These are phyloP conservation scores for Kregervanrija fluxuum DNA, from an alignment of 805 yeast species.

Conservation along the genomic window DNA sequence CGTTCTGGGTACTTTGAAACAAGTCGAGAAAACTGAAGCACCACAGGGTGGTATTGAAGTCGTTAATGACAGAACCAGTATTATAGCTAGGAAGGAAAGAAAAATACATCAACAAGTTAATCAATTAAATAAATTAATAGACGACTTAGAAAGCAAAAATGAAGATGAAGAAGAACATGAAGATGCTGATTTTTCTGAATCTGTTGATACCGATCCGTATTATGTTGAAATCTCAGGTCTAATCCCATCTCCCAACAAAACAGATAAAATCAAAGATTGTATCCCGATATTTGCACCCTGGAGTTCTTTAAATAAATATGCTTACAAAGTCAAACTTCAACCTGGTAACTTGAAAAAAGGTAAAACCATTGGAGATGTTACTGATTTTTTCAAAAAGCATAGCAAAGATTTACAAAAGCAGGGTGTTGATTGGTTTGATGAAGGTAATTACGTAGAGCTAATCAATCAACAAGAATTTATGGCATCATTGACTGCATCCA, in stretches of 20 bases:
- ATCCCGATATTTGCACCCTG: slow-evolving; percentile 93
- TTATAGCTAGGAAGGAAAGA: slow-evolving; percentile 12
- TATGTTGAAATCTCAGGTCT: slow-evolving; percentile 23
- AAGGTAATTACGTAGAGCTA: slow-evolving; percentile 46
- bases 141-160: slow-evolving; percentile 21
- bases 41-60: background rate
- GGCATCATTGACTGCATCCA: slow-evolving; percentile 62
- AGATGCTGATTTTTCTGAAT: slow-evolving; percentile 11
- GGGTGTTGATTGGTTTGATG: slow-evolving; percentile 61
- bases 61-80: slow-evolving; percentile 4
- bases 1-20: slow-evolving; percentile 77
- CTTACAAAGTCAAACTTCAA: slow-evolving; percentile 76
- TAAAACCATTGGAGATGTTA: slow-evolving; percentile 66
- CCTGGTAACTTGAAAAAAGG: slow-evolving; percentile 84
- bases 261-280: slow-evolving; percentile 52
- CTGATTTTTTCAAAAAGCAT: slow-evolving; percentile 45
- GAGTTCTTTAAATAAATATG: slow-evolving; percentile 64
- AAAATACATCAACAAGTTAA: slow-evolving; percentile 26
- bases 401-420: slow-evolving; percentile 22
- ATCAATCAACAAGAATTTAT: slow-evolving; percentile 62
- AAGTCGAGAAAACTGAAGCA: slow-evolving; percentile 22
- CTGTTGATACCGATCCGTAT: slow-evolving; percentile 28
- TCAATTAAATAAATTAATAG: slow-evolving; percentile 26
- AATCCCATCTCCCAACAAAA: slow-evolving; percentile 35
- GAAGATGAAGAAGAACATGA: slow-evolving; percentile 11